Percentiles rank a stretch among this genome's conserved stretches.
Evolutionary conservation across 257 asterid genomes (phyloP).

Genomic region (Solanum paucissectum): DNA sequence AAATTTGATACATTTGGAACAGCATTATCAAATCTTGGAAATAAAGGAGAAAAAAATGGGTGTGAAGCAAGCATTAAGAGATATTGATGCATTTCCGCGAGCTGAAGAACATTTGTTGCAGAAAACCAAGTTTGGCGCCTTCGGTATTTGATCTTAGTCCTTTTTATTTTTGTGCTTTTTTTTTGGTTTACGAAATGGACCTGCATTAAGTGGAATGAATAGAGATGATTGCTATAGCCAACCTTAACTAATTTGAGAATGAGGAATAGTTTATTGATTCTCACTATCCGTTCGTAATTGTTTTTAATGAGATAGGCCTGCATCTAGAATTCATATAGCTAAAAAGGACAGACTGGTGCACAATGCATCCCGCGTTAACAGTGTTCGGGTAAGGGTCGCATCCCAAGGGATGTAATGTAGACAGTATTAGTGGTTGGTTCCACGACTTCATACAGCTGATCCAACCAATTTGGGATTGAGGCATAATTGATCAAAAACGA

Average conservation of each 20-base stretch:
- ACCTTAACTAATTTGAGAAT: background rate
- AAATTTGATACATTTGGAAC: background rate
- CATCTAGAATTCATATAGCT: background rate
- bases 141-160: constrained; percentile 32
- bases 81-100: constrained; percentile 89
- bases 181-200: background rate
- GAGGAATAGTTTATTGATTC: background rate
- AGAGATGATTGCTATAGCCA: background rate
- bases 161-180: background rate
- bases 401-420: background rate
- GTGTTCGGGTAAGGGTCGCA: background rate
- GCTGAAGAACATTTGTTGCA: constrained; percentile 89
- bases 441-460: background rate
- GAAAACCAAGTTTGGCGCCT: constrained; percentile 88
- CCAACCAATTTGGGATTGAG: background rate
- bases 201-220: background rate
- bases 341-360: background rate
- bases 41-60: constrained; percentile 37
- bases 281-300: background rate
- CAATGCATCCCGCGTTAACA: background rate
- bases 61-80: constrained; percentile 59
- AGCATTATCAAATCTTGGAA: background rate
- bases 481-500: background rate
- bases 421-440: background rate
- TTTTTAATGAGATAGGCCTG: background rate